Evolutionary conservation across 139 green algal species (phyloP).

Genomic region (Chlorella sp.): DNA sequence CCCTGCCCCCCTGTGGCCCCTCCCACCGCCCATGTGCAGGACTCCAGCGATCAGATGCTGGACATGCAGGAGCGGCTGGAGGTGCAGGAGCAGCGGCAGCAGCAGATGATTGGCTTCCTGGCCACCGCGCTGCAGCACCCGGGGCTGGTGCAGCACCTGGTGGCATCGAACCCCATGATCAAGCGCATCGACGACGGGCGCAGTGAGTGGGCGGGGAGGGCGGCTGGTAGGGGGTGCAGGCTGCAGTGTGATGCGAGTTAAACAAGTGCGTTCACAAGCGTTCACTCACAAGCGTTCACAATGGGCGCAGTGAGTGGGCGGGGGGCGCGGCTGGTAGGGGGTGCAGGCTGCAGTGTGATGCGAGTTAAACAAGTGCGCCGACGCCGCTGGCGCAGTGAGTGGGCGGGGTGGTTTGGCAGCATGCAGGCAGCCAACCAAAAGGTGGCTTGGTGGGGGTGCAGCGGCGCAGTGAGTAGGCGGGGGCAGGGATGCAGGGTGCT

Average conservation of each 20-base stretch:
- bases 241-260: background rate
- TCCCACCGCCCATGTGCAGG: slow-evolving; percentile 36
- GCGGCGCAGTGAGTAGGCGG: no score
- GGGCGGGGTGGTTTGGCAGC: no score
- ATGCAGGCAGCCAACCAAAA: no score
- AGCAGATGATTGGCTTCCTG: slow-evolving; percentile 87
- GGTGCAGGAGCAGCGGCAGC: slow-evolving; percentile 77
- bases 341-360: no score
- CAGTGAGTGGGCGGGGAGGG: background rate
- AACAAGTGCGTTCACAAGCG: background rate
- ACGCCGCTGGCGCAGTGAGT: no score
- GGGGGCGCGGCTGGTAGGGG: no score
- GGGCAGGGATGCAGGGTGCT: no score
- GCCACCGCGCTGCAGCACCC: slow-evolving; percentile 84
- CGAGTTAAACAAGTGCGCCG: background rate
- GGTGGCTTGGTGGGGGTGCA: no score
- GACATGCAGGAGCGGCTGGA: slow-evolving; percentile 75
- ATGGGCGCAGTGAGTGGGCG: no score
- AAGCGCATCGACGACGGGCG: slow-evolving; percentile 53
- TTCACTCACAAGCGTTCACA: no score
- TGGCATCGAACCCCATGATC: slow-evolving; percentile 47
- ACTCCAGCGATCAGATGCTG: slow-evolving; percentile 64
- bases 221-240: no score
- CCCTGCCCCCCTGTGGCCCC: background rate
- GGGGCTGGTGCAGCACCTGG: slow-evolving; percentile 73